These are phyloP conservation scores for Eucommia ulmoides DNA, from an alignment of 257 asterid species.

Conservation along the genomic window DNA sequence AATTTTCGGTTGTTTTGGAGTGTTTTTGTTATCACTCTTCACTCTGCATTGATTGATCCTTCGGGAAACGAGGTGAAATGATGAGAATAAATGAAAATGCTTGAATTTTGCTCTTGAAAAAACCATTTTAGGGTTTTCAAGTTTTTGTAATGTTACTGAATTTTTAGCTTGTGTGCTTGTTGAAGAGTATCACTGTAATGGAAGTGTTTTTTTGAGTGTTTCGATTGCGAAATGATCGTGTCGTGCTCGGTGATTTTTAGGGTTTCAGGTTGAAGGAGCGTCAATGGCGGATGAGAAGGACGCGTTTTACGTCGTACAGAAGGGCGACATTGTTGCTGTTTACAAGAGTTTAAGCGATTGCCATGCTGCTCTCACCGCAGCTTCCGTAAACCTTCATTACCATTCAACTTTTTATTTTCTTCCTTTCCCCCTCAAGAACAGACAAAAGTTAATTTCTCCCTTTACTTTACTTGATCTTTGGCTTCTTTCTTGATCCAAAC, in stretches of 20 bases:
- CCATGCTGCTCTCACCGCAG: slow-evolving; percentile 61
- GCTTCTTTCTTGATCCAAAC: not conserved
- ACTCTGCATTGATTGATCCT: no score
- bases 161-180: not conserved
- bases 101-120: not conserved
- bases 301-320: slow-evolving; percentile 73
- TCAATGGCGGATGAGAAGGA: slow-evolving; percentile 82
- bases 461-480: not conserved
- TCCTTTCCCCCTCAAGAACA: no score
- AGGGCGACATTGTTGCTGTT: slow-evolving; percentile 62
- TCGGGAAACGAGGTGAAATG: no score
- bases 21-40: no score
- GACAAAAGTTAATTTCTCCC: not conserved
- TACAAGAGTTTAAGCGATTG: slow-evolving; percentile 85
- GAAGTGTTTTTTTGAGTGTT: not conserved
- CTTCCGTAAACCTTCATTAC: slow-evolving; percentile 40
- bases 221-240: not conserved
- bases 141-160: not conserved
- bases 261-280: no score
- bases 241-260: no score
- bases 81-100: no score
- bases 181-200: not conserved
- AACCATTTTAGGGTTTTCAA: not conserved
- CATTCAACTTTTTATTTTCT: not conserved
- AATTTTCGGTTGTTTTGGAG: no score